These are phyloP conservation scores for Fusarium ramigenum DNA, from an alignment of 2,329 filamentous ascomycete species.

Conservation along the genomic window DNA sequence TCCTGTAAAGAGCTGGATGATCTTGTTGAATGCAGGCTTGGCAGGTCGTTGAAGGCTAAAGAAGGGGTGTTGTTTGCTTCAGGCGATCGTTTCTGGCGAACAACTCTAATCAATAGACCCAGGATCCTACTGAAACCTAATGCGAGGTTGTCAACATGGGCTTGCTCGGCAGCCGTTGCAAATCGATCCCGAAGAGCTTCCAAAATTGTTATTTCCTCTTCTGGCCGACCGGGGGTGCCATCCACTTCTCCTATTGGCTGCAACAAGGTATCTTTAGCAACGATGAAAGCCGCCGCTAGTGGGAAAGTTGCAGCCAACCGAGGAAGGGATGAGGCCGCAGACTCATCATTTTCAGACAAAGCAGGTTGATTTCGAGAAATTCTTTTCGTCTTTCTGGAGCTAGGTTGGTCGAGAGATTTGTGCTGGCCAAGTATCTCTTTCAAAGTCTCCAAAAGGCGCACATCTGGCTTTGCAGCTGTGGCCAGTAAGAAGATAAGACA, in stretches of 20 bases:
- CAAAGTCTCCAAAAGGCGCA: constrained; percentile 18
- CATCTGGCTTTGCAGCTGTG: constrained; percentile 28
- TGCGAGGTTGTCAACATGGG: constrained; percentile 30
- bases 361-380: neutral
- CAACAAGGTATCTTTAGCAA: constrained; percentile 24
- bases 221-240: constrained; percentile 6
- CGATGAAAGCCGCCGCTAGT: constrained; percentile 35
- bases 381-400: neutral
- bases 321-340: constrained; percentile 13
- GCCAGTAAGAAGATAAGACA: constrained; percentile 38
- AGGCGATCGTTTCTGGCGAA: constrained; percentile 32
- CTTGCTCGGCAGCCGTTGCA: constrained; percentile 24
- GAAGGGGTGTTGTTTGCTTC: constrained; percentile 25
- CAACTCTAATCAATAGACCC: constrained; percentile 23
- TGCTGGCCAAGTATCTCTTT: constrained; percentile 22
- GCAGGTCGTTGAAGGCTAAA: constrained; percentile 38
- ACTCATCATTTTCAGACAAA: constrained; percentile 14
- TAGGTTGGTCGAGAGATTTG: neutral
- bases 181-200: constrained; percentile 39
- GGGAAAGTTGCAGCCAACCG: constrained; percentile 36
- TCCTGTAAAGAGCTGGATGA: constrained; percentile 36
- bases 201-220: constrained; percentile 41
- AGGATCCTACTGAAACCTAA: constrained; percentile 34
- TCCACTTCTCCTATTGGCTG: constrained; percentile 31
- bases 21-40: constrained; percentile 34